Evolutionary conservation across 225 moss, liverwort and hornwort species (phyloP).

Genomic region (Pleurozium schreberi): DNA sequence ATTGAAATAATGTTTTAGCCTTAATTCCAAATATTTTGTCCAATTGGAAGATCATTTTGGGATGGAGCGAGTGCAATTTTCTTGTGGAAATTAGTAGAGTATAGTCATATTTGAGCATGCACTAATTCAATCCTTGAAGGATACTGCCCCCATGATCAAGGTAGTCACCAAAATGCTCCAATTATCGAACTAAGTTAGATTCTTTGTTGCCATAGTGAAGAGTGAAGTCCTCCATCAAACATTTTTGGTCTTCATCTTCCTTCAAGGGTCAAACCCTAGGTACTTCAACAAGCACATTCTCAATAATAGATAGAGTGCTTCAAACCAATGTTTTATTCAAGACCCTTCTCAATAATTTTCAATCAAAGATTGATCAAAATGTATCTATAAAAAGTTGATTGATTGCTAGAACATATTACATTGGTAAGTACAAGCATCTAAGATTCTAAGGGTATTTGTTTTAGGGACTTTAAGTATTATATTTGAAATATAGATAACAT

Average conservation of each 20-base stretch:
- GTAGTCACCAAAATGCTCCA: not conserved
- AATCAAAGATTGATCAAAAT: no score
- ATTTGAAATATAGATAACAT: not conserved
- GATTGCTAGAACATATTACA: rapidly evolving
- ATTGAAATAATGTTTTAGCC: no score
- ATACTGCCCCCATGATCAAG: rapidly evolving
- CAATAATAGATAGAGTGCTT: not conserved
- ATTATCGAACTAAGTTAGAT: not conserved
- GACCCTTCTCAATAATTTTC: not conserved
- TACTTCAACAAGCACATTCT: rapidly evolving
- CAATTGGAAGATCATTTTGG: no score
- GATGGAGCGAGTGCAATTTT: no score
- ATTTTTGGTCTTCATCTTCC: rapidly evolving
- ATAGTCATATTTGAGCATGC: not conserved
- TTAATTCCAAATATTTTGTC: no score
- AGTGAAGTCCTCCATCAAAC: rapidly evolving
- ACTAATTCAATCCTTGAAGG: not conserved
- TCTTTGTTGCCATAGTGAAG: not conserved
- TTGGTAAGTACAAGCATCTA: not conserved
- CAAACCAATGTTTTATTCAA: not conserved
- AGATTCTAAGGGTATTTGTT: no score
- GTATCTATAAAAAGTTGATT: not conserved
- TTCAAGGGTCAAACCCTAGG: rapidly evolving
- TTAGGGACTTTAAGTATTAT: not conserved
- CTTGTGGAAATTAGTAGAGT: not conserved